A percentile compares a stretch with the other conserved stretches of the same genome.
Evolutionary conservation across 495 filamentous ascomycete genomes (phyloP).

Genomic region (Aspergillus sparsus): DNA sequence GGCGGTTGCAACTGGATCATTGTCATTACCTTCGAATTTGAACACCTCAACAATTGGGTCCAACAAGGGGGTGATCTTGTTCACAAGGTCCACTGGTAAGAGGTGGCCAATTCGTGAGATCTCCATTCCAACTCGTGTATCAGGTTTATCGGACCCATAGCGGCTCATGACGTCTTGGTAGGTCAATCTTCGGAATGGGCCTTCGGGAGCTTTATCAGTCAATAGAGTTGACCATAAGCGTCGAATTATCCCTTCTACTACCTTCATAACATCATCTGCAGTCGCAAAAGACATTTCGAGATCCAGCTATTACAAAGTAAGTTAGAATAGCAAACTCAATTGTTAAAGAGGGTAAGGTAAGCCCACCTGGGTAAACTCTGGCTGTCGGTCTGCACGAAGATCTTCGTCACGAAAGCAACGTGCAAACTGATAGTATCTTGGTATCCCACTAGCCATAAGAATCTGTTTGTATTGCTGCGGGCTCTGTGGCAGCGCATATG

Average conservation of each 20-base stretch:
- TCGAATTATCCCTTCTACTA: conserved; percentile 65
- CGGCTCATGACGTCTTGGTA: conserved; percentile 78
- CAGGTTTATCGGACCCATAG: conserved; percentile 92
- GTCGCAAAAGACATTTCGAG: conserved; percentile 85
- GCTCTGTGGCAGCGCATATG: conserved; percentile 92
- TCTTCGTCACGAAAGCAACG: conserved; percentile 96
- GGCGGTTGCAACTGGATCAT: conserved; percentile 49
- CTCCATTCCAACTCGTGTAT: conserved; percentile 65
- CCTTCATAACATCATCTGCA: conserved; percentile 70
- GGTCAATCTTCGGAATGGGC: conserved; percentile 59
- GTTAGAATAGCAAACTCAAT: neutral
- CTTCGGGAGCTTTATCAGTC: conserved; percentile 40
- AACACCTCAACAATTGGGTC: conserved; percentile 70
- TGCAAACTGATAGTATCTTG: conserved; percentile 87
- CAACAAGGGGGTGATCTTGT: conserved; percentile 65
- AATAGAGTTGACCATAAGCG: conserved; percentile 54
- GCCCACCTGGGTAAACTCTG: conserved; percentile 90
- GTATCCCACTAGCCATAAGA: conserved; percentile 86
- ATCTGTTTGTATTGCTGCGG: conserved; percentile 99
- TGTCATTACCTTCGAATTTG: conserved; percentile 54
- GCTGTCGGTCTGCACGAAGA: conserved; percentile 87
- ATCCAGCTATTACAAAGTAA: conserved; percentile 63
- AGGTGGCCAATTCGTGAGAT: conserved; percentile 63
- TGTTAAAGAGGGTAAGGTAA: neutral
- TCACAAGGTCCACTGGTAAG: conserved; percentile 64